Evolutionary conservation across 2,329 filamentous ascomycete species (phyloP).

Genomic region (Fusarium armeniacum): DNA sequence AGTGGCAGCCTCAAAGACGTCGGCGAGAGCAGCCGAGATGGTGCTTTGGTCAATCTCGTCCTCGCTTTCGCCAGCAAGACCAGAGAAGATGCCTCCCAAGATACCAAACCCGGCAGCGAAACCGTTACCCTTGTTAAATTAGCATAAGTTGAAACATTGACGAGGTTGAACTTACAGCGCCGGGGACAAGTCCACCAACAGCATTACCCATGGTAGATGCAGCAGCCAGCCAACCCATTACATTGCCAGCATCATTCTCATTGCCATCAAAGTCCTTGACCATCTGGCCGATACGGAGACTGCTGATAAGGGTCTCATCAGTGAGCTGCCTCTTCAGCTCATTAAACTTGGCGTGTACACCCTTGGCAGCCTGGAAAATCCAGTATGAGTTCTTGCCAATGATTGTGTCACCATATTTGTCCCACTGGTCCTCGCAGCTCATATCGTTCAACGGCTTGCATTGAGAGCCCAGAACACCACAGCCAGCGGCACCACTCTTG

Average conservation of each 20-base stretch:
- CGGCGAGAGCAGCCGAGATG: constrained; percentile 9
- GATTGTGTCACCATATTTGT: constrained; percentile 6
- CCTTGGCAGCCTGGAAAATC: constrained; percentile 31
- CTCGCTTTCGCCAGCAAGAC: neutral
- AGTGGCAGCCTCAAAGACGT: constrained; percentile 11
- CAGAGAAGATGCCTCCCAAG: neutral
- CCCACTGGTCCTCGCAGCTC: constrained; percentile 20
- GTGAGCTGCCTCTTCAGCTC: constrained; percentile 24
- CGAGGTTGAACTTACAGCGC: constrained; percentile 2
- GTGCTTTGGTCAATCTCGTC: constrained; percentile 18
- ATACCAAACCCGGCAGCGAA: constrained; percentile 18
- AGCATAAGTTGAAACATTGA: neutral
- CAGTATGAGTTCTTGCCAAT: constrained; percentile 29
- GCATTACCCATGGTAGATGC: constrained; percentile 5
- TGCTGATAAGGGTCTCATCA: constrained; percentile 11
- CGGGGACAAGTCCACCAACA: constrained; percentile 18
- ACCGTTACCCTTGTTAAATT: neutral
- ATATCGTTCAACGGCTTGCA: constrained; percentile 16
- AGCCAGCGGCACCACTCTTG: constrained; percentile 12
- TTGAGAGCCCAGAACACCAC: constrained; percentile 1
- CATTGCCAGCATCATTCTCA: constrained; percentile 2
- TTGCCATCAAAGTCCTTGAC: constrained; percentile 7
- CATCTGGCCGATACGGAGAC: constrained; percentile 16
- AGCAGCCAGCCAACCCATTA: constrained; percentile 11
- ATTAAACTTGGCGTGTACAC: constrained; percentile 10